These are phyloP conservation scores for Hysterium pulicare DNA, from an alignment of 2,329 filamentous ascomycete species.

Conservation along the genomic window DNA sequence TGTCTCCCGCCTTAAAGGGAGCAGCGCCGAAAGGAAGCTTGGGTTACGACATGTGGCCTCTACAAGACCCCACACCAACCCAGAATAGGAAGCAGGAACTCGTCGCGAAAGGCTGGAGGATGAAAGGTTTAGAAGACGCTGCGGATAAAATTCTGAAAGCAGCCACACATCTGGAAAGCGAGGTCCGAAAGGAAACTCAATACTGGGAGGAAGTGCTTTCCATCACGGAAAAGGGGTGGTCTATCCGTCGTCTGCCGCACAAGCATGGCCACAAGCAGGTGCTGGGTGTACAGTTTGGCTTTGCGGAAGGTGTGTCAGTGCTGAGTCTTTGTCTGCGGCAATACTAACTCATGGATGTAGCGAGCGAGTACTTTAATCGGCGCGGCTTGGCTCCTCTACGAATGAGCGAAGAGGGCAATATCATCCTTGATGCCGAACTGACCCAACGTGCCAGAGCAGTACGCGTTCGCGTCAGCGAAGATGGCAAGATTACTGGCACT, in stretches of 20 bases:
- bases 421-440: constrained; percentile 68
- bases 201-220: constrained; percentile 88
- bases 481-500: constrained; percentile 57
- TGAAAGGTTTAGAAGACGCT: constrained; percentile 71
- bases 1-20: constrained; percentile 68
- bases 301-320: constrained; percentile 62
- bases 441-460: constrained; percentile 57
- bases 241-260: constrained; percentile 48
- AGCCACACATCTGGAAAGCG: constrained; percentile 67
- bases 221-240: constrained; percentile 82
- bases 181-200: constrained; percentile 74
- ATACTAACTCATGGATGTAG: constrained; percentile 24
- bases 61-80: constrained; percentile 12
- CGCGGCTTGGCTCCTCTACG: constrained; percentile 79
- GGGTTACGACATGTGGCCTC: constrained; percentile 56
- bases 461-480: constrained; percentile 62
- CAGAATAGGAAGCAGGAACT: constrained; percentile 35
- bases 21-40: constrained; percentile 72
- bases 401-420: constrained; percentile 68
- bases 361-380: constrained; percentile 57
- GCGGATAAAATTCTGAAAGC: constrained; percentile 71
- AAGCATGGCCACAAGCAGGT: constrained; percentile 62
- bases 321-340: not conserved
- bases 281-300: constrained; percentile 85
- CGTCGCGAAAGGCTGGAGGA: constrained; percentile 67